Evolutionary conservation across 805 yeast species (phyloP), one percentile per base, ranked within the genome.

Genomic region (Ogataea degrootiae): DNA sequence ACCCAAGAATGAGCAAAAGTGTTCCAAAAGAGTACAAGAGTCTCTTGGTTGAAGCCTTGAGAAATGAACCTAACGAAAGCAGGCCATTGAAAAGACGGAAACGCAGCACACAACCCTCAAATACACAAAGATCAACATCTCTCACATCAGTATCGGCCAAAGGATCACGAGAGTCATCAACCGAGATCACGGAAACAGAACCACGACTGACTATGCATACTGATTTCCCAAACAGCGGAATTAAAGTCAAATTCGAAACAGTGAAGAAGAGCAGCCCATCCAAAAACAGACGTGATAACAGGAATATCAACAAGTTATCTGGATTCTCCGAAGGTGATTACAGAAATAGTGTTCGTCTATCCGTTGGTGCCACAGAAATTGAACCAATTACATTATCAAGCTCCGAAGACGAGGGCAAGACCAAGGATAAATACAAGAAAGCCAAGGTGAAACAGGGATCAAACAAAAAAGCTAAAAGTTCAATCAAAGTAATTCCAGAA

Each of bases 41-140:
- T 16, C 47, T 61, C 48, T 51, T 61, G 15, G 45, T 45, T 12
- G 57, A 58, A 45, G 59, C 57, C 19, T 45, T 58, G 42, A 40
- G 46, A 36, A 44, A 47, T 39, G 50, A 44, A 23, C 36, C 46
- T 8, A 48, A 41, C 7, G 35, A 39, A 1, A 15, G 46, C 15
- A 46, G 61, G 39, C 65, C 63, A 5, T 39, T 61, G 42, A 62
- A 61, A 44, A 52, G 52, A 33, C 48, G 61, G 21, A 58, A 50
- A 44, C 40, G 40, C 43, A 42, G 41, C 22, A 26, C 9, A 12
- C 21, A 22, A 34, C 37, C 17, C 29, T 7, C 16, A 34, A 9
- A 23, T 26, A 35, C 17, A n/a, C 21, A 26, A 26, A 21, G 26
- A 21, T 37, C 39, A 3, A 14, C 4, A 12, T 37, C 39, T 15